Conservation (phyloP, 257 asterid species). For the Fraxinus pennsylvanica region DNA sequence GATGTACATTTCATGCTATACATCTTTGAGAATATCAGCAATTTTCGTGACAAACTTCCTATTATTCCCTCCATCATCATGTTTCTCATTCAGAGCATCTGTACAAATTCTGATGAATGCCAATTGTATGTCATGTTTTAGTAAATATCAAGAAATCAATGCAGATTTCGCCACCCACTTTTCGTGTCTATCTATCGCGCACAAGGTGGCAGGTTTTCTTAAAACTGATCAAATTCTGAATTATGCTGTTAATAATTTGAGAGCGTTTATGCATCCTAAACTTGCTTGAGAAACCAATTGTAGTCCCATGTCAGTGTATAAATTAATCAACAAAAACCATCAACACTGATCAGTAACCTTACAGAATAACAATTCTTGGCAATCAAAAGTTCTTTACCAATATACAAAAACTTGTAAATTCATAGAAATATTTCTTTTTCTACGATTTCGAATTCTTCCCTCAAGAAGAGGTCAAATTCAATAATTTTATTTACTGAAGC, state of each 20-base stretch:
- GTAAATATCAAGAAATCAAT: background rate
- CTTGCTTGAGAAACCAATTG: constrained; percentile 1
- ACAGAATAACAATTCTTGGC: background rate
- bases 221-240: background rate
- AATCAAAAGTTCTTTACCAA: background rate
- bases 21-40: background rate
- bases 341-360: background rate
- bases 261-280: background rate
- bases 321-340: background rate
- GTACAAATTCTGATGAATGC: background rate
- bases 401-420: background rate
- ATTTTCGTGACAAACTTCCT: background rate
- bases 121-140: background rate
- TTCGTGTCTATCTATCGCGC: background rate
- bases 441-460: background rate
- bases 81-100: background rate
- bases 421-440: background rate
- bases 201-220: background rate
- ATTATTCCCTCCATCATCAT: background rate
- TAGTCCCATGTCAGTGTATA: background rate
- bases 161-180: background rate
- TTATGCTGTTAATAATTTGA: background rate
- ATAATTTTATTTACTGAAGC: background rate
- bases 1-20: background rate
- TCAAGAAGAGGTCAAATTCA: background rate